Percentiles rank a stretch among this genome's conserved stretches.
phyloP scores from a whole-genome alignment of 2,329 filamentous ascomycete genomes.

The Domatiomyces catenatus region DNA sequence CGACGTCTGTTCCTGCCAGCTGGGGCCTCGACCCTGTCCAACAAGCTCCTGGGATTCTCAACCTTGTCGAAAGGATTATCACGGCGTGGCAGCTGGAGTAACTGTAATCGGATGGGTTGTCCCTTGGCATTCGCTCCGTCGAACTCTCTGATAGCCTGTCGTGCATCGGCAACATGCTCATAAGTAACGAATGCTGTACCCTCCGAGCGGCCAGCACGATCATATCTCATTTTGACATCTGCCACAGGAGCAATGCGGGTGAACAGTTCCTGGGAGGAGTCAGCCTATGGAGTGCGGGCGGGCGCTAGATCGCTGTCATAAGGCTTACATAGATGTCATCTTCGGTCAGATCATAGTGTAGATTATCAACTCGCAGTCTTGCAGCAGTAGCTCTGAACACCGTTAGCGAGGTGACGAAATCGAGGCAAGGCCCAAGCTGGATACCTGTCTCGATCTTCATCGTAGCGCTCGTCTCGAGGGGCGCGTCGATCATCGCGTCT shows the following conservation, averaged over 20 bases:
- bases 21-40: constrained; percentile 42
- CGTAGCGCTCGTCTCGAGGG: constrained; percentile 15
- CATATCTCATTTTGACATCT: constrained; percentile 60
- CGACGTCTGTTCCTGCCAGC: constrained; percentile 24
- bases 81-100: constrained; percentile 41
- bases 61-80: constrained; percentile 35
- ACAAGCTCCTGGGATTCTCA: constrained; percentile 47
- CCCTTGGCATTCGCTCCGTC: constrained; percentile 83
- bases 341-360: constrained; percentile 83
- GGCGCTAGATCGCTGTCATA: neutral
- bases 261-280: constrained; percentile 54
- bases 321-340: constrained; percentile 58
- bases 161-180: constrained; percentile 53
- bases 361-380: constrained; percentile 71
- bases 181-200: constrained; percentile 77
- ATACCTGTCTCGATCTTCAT: constrained; percentile 18
- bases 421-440: constrained; percentile 18
- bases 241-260: constrained; percentile 56
- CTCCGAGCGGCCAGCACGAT: constrained; percentile 75
- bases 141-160: constrained; percentile 60
- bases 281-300: neutral
- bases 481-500: constrained; percentile 24
- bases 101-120: constrained; percentile 61
- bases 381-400: constrained; percentile 40
- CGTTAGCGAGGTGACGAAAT: neutral